Base-by-base conservation (phyloP, 352 stramenopile species). In the Phytophthora cactorum region DNA sequence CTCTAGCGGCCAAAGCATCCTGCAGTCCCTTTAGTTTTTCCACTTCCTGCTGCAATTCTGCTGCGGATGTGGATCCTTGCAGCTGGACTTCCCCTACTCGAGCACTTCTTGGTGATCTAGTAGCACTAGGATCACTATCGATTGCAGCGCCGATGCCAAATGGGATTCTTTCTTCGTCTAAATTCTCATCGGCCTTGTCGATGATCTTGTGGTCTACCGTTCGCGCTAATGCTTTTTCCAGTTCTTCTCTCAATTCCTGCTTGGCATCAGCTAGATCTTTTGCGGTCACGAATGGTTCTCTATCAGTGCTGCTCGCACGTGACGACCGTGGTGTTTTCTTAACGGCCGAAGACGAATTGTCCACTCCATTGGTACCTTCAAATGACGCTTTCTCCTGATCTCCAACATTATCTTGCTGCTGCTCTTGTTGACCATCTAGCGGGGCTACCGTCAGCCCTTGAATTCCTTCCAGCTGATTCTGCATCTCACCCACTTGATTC, bases 231-330 rank as follows among this genome's bases (percentile, higher is more conserved):
- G 74, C 78, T 44, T 66, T 67, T 53, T 79, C 74, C 25, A 90
- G 32, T 36, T 90, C 71, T 4, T 78, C 78, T 5, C 71, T 78
- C 7, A 92, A 54, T 11, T 81, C 71, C 29, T 72, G 61, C 60
- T 84, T 87, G 8, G 77, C 72, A 8, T 78, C 72, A 22, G 58
- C 61, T 10, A 92, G 58, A 6, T 92, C 83, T 6, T 82, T 75
- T 1, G 70, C 47, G 9, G 78, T 90, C 36, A 76, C 79, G 32
- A 86, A 83, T 15, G 53, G 38, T 11, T 66, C 58, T 34, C 52
- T 34, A 9, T 36, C 57, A 34, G 49, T 41, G 22, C 46, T 70
- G 17, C 34, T 79, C 4, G 38, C 27, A 47, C 58, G 63, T 46
- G 58, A 38, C 38, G 65, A 64, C 4, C 58, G 63, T 41, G 68